These are phyloP conservation scores for Withania somnifera DNA, from an alignment of 305 asterid genomes.

Conservation along the genomic window DNA sequence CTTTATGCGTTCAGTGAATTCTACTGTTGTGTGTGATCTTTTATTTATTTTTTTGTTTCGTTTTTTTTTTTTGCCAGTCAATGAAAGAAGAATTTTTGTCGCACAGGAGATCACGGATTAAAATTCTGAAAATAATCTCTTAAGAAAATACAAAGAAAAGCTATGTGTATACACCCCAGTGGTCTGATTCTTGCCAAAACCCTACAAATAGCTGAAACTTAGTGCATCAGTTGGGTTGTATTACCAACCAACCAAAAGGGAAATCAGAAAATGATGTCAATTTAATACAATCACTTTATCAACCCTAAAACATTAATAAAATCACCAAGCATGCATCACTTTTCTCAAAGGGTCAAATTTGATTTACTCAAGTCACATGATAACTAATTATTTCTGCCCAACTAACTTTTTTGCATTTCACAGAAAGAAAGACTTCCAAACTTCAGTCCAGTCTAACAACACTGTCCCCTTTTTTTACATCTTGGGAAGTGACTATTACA, in stretches of 20 bases:
- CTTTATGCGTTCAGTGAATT: background rate
- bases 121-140: too few relatives aligned
- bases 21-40: background rate
- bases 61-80: background rate
- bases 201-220: background rate
- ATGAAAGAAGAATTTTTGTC: too few relatives aligned
- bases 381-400: constrained; percentile 26
- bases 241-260: background rate
- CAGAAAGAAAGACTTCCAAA: constrained; percentile 12
- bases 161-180: background rate
- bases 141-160: background rate
- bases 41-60: too few relatives aligned
- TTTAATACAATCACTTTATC: background rate
- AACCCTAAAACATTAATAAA: background rate
- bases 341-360: background rate
- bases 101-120: too few relatives aligned
- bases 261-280: background rate
- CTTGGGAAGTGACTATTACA: constrained; percentile 37
- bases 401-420: constrained; percentile 32
- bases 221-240: background rate
- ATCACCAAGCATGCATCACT: background rate
- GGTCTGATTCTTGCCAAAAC: too few relatives aligned
- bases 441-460: background rate
- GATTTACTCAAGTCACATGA: constrained; percentile 18
- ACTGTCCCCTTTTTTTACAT: constrained; percentile 28